phyloP scores from a whole-genome alignment of 768 basidiomycete species.

The Boletus vinaceobasis region DNA sequence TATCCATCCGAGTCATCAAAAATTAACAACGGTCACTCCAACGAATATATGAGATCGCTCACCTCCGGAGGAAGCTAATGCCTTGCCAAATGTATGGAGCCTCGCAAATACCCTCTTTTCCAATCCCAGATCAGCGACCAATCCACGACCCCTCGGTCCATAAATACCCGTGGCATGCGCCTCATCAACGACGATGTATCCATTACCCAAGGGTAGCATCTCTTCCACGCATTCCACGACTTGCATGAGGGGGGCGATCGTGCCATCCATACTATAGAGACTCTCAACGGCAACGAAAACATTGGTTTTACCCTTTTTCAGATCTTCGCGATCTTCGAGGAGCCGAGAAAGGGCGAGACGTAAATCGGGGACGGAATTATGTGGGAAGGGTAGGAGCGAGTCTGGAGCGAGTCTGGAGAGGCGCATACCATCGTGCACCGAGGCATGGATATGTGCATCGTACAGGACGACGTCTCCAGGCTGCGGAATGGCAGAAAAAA shows the following conservation, averaged over 20 bases:
- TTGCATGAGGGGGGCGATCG: slow-evolving; percentile 68
- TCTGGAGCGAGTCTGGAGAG: slow-evolving; percentile 45
- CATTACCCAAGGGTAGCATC: slow-evolving; percentile 58
- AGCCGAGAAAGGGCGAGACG: slow-evolving; percentile 42
- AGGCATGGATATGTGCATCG: slow-evolving; percentile 89
- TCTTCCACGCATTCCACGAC: slow-evolving; percentile 64
- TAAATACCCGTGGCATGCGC: slow-evolving; percentile 93
- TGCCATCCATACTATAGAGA: slow-evolving; percentile 96
- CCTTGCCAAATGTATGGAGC: slow-evolving; percentile 93
- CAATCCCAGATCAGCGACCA: slow-evolving; percentile 67
- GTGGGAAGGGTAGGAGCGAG: slow-evolving; percentile 52
- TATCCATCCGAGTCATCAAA: slow-evolving; percentile 18
- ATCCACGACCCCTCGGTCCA: slow-evolving; percentile 71
- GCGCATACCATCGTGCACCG: slow-evolving; percentile 88
- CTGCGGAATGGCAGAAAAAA: slow-evolving; percentile 81
- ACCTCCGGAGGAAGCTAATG: slow-evolving; percentile 84
- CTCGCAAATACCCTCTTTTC: slow-evolving; percentile 71
- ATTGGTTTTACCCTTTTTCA: slow-evolving; percentile 41
- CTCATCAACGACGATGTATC: slow-evolving; percentile 82
- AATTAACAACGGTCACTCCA: not conserved
- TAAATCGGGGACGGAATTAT: slow-evolving; percentile 65
- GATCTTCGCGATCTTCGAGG: slow-evolving; percentile 31
- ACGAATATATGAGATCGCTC: slow-evolving; percentile 25
- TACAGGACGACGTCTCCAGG: slow-evolving; percentile 71
- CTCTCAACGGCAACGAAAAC: slow-evolving; percentile 86